Percentiles rank a stretch among this genome's conserved stretches.
Evolutionary conservation across 257 asterid genomes (phyloP).

Genomic region (Fraxinus americana): DNA sequence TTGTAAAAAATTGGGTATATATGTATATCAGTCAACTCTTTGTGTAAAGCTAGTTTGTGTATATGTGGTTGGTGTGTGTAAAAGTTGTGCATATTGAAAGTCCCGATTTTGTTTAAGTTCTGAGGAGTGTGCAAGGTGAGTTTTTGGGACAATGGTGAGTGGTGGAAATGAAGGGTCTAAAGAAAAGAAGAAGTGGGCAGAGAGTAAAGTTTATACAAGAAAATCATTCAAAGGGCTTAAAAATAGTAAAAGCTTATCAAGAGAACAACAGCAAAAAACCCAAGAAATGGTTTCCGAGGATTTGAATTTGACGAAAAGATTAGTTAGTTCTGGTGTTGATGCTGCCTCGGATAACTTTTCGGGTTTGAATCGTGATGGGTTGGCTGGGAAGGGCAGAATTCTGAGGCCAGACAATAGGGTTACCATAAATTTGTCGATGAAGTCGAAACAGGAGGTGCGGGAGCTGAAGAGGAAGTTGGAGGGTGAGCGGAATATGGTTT

Average conservation of each 20-base stretch:
- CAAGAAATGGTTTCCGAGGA: slow-evolving; percentile 47
- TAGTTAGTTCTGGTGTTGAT: too few relatives aligned
- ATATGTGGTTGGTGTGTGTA: slow-evolving; percentile 9
- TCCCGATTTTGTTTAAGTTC: slow-evolving; percentile 13
- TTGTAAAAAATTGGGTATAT: not conserved
- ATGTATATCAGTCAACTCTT: not conserved
- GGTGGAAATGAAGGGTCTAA: slow-evolving; percentile 61
- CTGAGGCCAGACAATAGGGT: slow-evolving; percentile 56
- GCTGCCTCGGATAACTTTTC: slow-evolving; percentile 50
- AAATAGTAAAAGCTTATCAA: slow-evolving; percentile 36
- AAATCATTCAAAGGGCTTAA: slow-evolving; percentile 61
- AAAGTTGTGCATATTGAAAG: not conserved
- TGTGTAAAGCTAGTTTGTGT: slow-evolving; percentile 20
- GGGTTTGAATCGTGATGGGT: slow-evolving; percentile 39
- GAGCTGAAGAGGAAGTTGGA: slow-evolving; percentile 80
- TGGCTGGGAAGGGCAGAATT: slow-evolving; percentile 45
- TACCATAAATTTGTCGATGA: slow-evolving; percentile 54
- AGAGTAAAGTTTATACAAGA: slow-evolving; percentile 68
- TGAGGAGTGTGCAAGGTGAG: slow-evolving; percentile 34
- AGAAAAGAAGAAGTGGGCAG: slow-evolving; percentile 51
- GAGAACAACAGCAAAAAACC: slow-evolving; percentile 35
- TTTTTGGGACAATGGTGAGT: slow-evolving; percentile 42
- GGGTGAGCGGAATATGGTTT: slow-evolving; percentile 56
- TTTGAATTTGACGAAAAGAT: slow-evolving; percentile 9
- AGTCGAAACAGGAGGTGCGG: slow-evolving; percentile 64